Evolutionary conservation across 345 rosid species (phyloP), one percentile per base, ranked within the genome.

Genomic region (Lepidium sativum): DNA sequence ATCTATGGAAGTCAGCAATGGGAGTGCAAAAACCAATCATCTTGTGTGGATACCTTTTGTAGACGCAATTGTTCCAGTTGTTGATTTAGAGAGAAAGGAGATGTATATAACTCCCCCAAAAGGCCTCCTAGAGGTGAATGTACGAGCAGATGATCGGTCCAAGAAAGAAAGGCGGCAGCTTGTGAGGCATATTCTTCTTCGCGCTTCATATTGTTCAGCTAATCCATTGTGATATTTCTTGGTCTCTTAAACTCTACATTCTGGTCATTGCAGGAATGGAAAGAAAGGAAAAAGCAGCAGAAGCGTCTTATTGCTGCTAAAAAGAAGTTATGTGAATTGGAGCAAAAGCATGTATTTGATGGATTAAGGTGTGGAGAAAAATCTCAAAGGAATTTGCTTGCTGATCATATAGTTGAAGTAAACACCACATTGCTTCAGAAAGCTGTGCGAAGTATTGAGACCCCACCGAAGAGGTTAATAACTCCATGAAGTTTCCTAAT

Each of bases 81-180:
- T 89, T 75, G 85, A 92, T 71, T 65, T 84, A 75, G 71, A 45
- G 10, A 83, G 79, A 78, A 78, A 62, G 54, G 96, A 89, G 80
- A 83, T 92, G 85, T 64, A 74, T 52, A 89, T 92, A 44, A 79
- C 88, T 47, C 98, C 98, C 6, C 96, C 98, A 1, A 85, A 83
- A 68, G 98, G 98, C 60, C 95, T 92, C 20, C 91, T 92, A 1
- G 85, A 83, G 83, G 78, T 89, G 54, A 92, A 92, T 54, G 41
- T 85, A 13, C 92, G 85, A 37, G 34, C 81, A 29, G 89, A 84
- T 64, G 79, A 78, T 35, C 82, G 72, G 69, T 87, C 98, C 72
- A 89, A 92, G 86, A 92, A 89, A 80, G 98, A 92, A 74, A 81
- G 95, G 71, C 89, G 92, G 25, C 95, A 92, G 69, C 87, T 87